Percentiles rank a stretch among this genome's conserved stretches.
Evolutionary conservation across 2,329 filamentous ascomycete species (phyloP).

Genomic region (Achaetomium macrosporum): DNA sequence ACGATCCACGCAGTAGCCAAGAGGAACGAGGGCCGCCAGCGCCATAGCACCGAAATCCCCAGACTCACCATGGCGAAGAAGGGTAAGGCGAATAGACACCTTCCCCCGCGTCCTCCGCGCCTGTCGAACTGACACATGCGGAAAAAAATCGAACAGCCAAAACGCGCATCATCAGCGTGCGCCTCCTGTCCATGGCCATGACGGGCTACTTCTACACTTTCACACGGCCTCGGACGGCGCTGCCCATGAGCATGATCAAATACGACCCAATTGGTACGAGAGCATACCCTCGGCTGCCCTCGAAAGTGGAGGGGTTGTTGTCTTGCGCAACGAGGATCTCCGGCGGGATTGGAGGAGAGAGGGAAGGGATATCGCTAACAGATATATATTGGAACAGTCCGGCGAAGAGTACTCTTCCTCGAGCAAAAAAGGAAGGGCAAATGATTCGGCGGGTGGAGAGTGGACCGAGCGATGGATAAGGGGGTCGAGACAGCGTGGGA

Average conservation of each 20-base stretch:
- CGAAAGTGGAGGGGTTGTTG: no score
- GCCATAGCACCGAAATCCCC: neutral
- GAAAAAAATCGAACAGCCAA: constrained; percentile 57
- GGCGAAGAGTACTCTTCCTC: constrained; percentile 91
- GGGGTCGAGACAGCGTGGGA: neutral
- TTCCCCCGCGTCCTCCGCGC: neutral
- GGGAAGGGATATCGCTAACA: neutral
- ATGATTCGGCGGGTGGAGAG: constrained; percentile 12
- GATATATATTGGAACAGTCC: constrained; percentile 50
- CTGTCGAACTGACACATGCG: neutral
- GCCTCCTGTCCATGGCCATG: constrained; percentile 96
- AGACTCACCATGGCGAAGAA: constrained; percentile 22
- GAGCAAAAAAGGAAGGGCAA: constrained; percentile 79
- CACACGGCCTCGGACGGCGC: constrained; percentile 70
- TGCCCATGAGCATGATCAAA: constrained; percentile 94
- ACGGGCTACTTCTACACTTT: constrained; percentile 96
- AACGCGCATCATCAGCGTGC: constrained; percentile 86
- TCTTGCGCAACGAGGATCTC: neutral
- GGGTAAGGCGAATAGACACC: constrained; percentile 17
- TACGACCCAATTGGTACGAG: constrained; percentile 88
- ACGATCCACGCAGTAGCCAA: neutral
- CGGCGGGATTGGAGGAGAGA: neutral
- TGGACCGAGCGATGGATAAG: neutral
- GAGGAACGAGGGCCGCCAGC: neutral
- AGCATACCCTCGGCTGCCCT: neutral